Evolutionary conservation across 805 yeast genomes (phyloP).

Genomic region (Vanderwaltozyma verrucispora): DNA sequence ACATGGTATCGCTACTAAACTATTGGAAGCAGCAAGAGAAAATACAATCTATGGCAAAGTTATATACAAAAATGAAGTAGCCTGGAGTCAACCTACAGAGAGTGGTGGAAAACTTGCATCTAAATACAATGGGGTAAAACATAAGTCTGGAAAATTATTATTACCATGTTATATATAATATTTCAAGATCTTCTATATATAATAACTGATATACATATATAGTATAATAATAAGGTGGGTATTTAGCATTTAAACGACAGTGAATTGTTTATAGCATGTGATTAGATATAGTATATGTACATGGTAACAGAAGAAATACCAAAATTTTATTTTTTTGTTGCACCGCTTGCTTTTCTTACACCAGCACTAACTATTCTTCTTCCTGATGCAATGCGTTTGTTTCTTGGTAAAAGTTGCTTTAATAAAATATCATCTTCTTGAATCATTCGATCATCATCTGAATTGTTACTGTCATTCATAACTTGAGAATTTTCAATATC

Average conservation of each 20-base stretch:
- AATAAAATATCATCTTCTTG: slow-evolving; percentile 15
- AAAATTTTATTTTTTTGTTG: slow-evolving; percentile 14
- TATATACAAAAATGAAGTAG: slow-evolving; percentile 36
- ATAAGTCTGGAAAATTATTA: slow-evolving; percentile 28
- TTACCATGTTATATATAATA: slow-evolving; percentile 26
- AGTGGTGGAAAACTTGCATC: slow-evolving; percentile 52
- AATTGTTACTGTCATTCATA: slow-evolving; percentile 8
- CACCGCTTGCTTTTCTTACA: slow-evolving; percentile 28
- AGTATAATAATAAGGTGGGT: background rate
- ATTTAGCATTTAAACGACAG: too few species aligned
- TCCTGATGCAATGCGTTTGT: slow-evolving; percentile 23
- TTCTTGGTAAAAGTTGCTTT: slow-evolving; percentile 24
- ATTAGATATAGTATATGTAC: too few species aligned
- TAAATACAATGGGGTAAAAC: slow-evolving; percentile 44
- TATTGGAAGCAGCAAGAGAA: slow-evolving; percentile 36
- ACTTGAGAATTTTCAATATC: slow-evolving; percentile 4
- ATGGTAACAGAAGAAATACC: background rate
- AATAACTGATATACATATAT: background rate
- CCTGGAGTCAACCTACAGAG: slow-evolving; percentile 66
- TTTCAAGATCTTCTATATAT: too few species aligned
- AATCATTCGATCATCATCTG: slow-evolving; percentile 24
- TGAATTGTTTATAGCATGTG: too few species aligned
- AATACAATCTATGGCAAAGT: slow-evolving; percentile 41
- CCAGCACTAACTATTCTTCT: slow-evolving; percentile 27
- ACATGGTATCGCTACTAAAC: slow-evolving; percentile 37